A percentile compares a stretch with the other conserved stretches of the same genome.
These are phyloP conservation scores for Fomitopsis schrenkii DNA, from an alignment of 1,284 basidiomycete genomes.

Conservation along the genomic window DNA sequence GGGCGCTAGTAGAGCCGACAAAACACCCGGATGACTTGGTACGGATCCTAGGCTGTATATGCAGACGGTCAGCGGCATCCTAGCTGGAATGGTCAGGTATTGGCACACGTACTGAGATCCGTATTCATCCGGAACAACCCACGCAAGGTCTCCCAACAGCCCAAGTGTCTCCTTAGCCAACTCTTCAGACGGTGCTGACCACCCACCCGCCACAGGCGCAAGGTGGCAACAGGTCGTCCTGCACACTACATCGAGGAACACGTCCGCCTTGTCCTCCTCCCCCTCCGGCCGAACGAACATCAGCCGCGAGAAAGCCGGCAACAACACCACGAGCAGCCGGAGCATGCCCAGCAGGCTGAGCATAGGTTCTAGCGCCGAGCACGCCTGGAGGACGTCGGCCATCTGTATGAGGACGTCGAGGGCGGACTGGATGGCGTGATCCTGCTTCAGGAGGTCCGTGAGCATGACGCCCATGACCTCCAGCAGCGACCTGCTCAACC, in stretches of 20 bases:
- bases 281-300: slow-evolving; percentile 32
- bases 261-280: slow-evolving; percentile 17
- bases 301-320: slow-evolving; percentile 43
- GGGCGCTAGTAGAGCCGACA: slow-evolving; percentile 45
- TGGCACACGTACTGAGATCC: slow-evolving; percentile 36
- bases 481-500: slow-evolving; percentile 41
- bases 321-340: slow-evolving; percentile 37
- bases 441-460: slow-evolving; percentile 5
- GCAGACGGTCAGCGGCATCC: not conserved
- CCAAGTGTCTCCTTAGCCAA: slow-evolving; percentile 41
- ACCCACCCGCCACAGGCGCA: slow-evolving; percentile 19
- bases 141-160: slow-evolving; percentile 51
- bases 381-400: slow-evolving; percentile 23
- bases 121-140: slow-evolving; percentile 40
- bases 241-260: slow-evolving; percentile 38
- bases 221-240: slow-evolving; percentile 39
- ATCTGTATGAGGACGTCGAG: slow-evolving; percentile 12
- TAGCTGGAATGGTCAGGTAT: not conserved
- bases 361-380: slow-evolving; percentile 38
- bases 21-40: slow-evolving; percentile 33
- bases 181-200: slow-evolving; percentile 20
- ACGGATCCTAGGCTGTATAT: slow-evolving; percentile 37
- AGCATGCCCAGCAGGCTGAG: slow-evolving; percentile 52
- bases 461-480: slow-evolving; percentile 39
- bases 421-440: slow-evolving; percentile 12